Evolutionary conservation across 495 filamentous ascomycete species (phyloP), one percentile per base, ranked within the genome.

Genomic region (Clohesyomyces aquaticus): DNA sequence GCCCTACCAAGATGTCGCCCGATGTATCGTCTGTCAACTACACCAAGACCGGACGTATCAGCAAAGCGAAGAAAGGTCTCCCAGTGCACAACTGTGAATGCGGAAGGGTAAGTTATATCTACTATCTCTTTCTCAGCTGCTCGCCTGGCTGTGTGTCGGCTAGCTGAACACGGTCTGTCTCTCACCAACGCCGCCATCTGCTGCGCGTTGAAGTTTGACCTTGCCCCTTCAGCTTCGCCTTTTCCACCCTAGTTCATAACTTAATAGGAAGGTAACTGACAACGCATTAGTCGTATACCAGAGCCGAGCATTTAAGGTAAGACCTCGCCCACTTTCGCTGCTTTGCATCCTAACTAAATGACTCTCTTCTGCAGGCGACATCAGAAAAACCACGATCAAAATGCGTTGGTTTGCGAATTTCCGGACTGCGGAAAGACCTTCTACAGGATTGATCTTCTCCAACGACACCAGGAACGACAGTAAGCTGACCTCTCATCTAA

Each of bases 241-340:
- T 22, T 9, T 51, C 11, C 16, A 23, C 14, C 6, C 4, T 58
- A 2, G 32, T 22, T 12, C 23, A 53, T 19, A 3, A 23, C 6
- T 38, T 38, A 38, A 38, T 6, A 38, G 32, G 32, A 38, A 38
- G 18, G 16, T 41, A 1, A 57, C 58, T 67, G 51, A 61, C 55
- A 21, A 22, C 25, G 46, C 25, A 19, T 35, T 61, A 77, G 75
- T 67, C 66, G 11, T 77, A 77, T 71, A 94, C 91, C 19, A 82
- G 92, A 71, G 91, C 90, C 27, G 92, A 96, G 72, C 92, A 96
- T 76, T 76, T 90, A 54, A 85, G 89, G 88, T 89, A 77, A 75
- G 77, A 35, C 26, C 14, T 16, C 12, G 42, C 51, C n/a, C n/a
- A n/a, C n/a, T n/a, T n/a, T n/a, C 42, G 27, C 38, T 6, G 12